Evolutionary conservation across 768 basidiomycete species (phyloP).

Genomic region (Phanerodontia chrysosporium): DNA sequence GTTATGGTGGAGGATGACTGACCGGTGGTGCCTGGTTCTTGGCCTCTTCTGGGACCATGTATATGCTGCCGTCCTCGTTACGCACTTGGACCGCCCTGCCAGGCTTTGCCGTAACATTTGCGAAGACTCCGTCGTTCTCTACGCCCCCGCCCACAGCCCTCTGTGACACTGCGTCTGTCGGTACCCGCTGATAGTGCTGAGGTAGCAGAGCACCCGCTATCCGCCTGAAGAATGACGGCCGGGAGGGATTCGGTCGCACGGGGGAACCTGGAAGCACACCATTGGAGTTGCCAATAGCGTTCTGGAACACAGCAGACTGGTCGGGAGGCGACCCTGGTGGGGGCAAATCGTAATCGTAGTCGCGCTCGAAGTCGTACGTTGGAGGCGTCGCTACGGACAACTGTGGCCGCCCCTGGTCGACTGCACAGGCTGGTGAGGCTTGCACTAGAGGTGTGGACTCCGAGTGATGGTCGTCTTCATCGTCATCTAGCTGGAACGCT

Average conservation of each 20-base stretch:
- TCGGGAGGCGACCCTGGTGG: conserved; percentile 78
- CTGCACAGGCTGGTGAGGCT: conserved; percentile 17
- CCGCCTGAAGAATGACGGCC: conserved; percentile 53
- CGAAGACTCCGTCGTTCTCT: conserved; percentile 93
- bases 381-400: conserved; percentile 29
- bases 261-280: conserved; percentile 55
- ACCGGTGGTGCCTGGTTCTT: conserved; percentile 87
- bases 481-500: conserved; percentile 60
- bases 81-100: conserved; percentile 37
- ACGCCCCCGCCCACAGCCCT: conserved; percentile 55
- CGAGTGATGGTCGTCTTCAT: conserved; percentile 27
- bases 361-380: conserved; percentile 77
- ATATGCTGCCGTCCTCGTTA: conserved; percentile 50
- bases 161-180: conserved; percentile 31
- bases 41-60: conserved; percentile 72
- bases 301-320: conserved; percentile 58
- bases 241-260: conserved; percentile 29
- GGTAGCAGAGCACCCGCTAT: conserved; percentile 61
- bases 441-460: conserved; percentile 36
- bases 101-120: conserved; percentile 92
- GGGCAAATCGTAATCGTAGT: conserved; percentile 62
- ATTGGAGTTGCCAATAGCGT: conserved; percentile 71
- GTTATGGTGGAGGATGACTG: no score
- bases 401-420: conserved; percentile 16
- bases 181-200: conserved; percentile 54